Base-by-base conservation (phyloP, 169 alveolate genomes). In the Plasmodium coatneyi region DNA sequence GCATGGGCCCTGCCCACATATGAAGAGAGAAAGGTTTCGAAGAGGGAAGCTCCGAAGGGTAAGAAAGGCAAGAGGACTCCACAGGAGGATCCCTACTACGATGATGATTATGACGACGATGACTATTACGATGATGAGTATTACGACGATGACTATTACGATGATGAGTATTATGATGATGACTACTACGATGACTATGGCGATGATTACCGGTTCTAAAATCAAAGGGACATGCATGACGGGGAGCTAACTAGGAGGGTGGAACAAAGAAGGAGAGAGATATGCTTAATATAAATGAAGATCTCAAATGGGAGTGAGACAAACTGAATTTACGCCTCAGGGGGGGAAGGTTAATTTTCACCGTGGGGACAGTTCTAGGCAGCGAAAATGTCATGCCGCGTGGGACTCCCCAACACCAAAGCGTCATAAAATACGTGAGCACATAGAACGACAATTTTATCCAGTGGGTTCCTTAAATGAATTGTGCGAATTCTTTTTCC, bases 1-100 rank as follows among this genome's bases (percentile, higher is more conserved):
- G 54, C 71, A 7, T 54, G 83, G 34, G 14, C 14, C 5, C 80
- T 87, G 16, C 82, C 89, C 49, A 79, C 80, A 10, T 79, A 87
- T 46, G 52, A 54, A 19, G 82, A 56, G 49, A 80, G 93, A 60
- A 76, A 16, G 56, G 54, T 49, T 80, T 28, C 56, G 60, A 49
- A 30, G 32, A 12, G 32, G 30, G 56, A n/a, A 25, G 9, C 79
- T 12, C 34, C 34, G 46, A 70, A 80, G 46, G 56, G 6, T 30
- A 3, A 1, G 78, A 1, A 56, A 34, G 41, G 81, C 22, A 28
- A 60, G 28, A 3, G 78, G 19, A 9, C 36, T 16, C 82, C 60
- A 5, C 4, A 56, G 25, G 43, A 66, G 19, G 84, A 79, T 22
- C 66, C 28, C 34, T 19, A 60, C 49, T 52, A 49, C 10, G 82